Evolutionary conservation across 2,329 filamentous ascomycete species (phyloP).

Genomic region (Aspergillus udagawae): DNA sequence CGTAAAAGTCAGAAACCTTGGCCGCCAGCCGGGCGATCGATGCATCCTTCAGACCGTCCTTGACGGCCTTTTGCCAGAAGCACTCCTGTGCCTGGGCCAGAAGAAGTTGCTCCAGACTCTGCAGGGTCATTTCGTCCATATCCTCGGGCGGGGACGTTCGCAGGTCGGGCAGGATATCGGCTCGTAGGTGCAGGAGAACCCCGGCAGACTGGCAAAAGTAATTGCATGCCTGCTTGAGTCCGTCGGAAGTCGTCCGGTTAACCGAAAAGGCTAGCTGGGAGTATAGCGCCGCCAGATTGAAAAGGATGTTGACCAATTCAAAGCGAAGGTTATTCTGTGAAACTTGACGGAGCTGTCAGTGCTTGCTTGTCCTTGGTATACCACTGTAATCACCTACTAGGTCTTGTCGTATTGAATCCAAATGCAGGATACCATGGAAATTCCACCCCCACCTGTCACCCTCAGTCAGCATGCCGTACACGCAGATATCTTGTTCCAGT

Average conservation of each 20-base stretch:
- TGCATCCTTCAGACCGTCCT: conserved; percentile 87
- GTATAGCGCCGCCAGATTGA: conserved; percentile 90
- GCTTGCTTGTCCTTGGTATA: neutral
- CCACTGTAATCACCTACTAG: conserved; percentile 38
- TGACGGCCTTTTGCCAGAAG: conserved; percentile 96
- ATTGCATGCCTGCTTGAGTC: conserved; percentile 81
- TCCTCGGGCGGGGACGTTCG: conserved; percentile 84
- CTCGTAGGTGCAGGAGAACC: conserved; percentile 73
- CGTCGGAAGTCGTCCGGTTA: conserved; percentile 73
- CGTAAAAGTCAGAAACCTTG: conserved; percentile 87
- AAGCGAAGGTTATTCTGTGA: conserved; percentile 67
- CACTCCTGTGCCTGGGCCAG: conserved; percentile 94
- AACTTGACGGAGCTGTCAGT: conserved; percentile 28
- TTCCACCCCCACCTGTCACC: conserved; percentile 74
- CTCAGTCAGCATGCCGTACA: conserved; percentile 3
- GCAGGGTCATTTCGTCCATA: conserved; percentile 85
- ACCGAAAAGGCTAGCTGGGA: conserved; percentile 82
- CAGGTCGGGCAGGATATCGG: conserved; percentile 73
- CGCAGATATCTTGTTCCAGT: neutral
- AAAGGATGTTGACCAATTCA: conserved; percentile 88
- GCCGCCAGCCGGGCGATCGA: conserved; percentile 89
- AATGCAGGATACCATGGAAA: conserved; percentile 95
- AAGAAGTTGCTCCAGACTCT: conserved; percentile 76
- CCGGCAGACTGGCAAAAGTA: conserved; percentile 88
- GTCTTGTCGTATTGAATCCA: conserved; percentile 79